Base-by-base conservation (phyloP, 306 rosid genomes). In the Quercus robur region DNA sequence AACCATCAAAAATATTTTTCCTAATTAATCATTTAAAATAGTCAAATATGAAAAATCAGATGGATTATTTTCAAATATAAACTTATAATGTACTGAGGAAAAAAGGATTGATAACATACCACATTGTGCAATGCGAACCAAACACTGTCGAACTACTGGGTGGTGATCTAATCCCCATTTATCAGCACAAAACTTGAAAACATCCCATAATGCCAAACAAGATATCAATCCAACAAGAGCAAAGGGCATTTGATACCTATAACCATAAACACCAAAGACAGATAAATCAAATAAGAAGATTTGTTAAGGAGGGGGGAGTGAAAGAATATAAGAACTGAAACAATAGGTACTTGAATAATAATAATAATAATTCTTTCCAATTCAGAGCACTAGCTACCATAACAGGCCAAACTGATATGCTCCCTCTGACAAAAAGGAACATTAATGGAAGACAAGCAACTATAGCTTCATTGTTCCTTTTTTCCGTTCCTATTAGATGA, bases 171-270 rank as follows among this genome's bases (percentile, higher is more conserved):
- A 85, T 75, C 86, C 88, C 99, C 96, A 91, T 70, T 57, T 86
- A 30, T 84, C 85, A 52, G 90, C 77, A 75, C 80, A 91, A 75
- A 78, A 90, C 84, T 93, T 93, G 79, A 93, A 90, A 76, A 56
- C 46, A 77, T 95, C 99, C 99, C 98, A 95, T 76, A 95, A 73
- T 63, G 97, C 94, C 77, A 95, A 82, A 80, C 92, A 91, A 5
- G 91, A 83, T 80, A 95, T 75, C 89, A 95, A 74, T 70, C 99
- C 99, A 72, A 87, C 78, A 44, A 93, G 97, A 67, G 99, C 91
- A 81, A 88, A 70, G 9, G 98, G 97, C 97, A 95, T 95, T 86
- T 89, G 85, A 84, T 95, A 95, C 87, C 99, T 95, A 86, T 56
- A 81, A 73, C 68, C 69, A 82, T 71, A 31, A 75, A 35, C 55